A percentile compares a stretch with the other conserved stretches of the same genome.
These are phyloP conservation scores for Phyllosticta citrichinensis DNA, from an alignment of 2,329 filamentous ascomycete genomes.

Conservation along the genomic window DNA sequence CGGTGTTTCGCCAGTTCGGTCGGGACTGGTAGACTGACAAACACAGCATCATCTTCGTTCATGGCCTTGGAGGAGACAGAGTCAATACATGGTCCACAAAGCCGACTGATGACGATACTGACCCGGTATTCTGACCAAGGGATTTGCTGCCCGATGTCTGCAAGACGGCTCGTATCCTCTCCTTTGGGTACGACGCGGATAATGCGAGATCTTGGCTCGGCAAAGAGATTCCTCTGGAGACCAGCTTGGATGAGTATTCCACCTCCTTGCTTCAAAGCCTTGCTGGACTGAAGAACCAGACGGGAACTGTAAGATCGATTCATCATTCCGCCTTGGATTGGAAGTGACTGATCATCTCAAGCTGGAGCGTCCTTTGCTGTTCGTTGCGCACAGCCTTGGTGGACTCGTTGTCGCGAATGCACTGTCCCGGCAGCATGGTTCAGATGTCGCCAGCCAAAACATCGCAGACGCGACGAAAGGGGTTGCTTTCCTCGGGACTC, in stretches of 20 bases:
- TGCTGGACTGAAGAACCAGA: constrained; percentile 1
- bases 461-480: constrained; percentile 9
- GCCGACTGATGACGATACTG: not conserved
- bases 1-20: not conserved
- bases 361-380: constrained; percentile 12
- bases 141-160: constrained; percentile 13
- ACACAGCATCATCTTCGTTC: not conserved
- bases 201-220: constrained; percentile 10
- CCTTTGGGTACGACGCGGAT: constrained; percentile 13
- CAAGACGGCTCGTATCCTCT: constrained; percentile 13
- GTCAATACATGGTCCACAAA: not conserved
- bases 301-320: not conserved
- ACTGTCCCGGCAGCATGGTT: constrained; percentile 9
- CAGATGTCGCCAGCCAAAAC: not conserved
- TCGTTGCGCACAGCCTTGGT: constrained; percentile 13
- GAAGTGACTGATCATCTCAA: not conserved
- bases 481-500: constrained; percentile 12
- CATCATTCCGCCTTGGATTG: not conserved
- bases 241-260: constrained; percentile 13
- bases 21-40: not conserved
- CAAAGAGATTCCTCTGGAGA: constrained; percentile 7
- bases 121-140: constrained; percentile 10
- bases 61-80: not conserved
- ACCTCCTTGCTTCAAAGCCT: constrained; percentile 10
- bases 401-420: constrained; percentile 13